phyloP scores from a whole-genome alignment of 352 stramenopile species.

The Phytophthora sp. region DNA sequence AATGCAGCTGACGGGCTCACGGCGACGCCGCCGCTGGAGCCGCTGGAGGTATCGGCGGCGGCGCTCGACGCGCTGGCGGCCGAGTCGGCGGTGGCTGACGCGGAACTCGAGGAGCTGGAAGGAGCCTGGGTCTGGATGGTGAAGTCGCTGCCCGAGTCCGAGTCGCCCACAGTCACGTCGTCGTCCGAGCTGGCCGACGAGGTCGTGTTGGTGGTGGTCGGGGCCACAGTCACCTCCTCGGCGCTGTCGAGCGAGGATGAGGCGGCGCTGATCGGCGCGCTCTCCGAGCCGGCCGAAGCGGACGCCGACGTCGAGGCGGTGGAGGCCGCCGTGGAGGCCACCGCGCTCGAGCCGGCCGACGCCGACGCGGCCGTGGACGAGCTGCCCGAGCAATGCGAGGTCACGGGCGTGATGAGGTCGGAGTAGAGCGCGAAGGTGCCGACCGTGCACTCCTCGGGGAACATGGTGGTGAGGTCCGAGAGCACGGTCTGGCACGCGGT shows the following conservation, averaged over 20 bases:
- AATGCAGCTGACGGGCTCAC: conserved; percentile 14
- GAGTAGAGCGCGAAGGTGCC: conserved; percentile 30
- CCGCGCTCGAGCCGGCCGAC: conserved; percentile 16
- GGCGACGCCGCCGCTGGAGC: conserved; percentile 1
- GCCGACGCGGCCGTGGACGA: conserved; percentile 14
- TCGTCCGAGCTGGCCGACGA: conserved; percentile 31
- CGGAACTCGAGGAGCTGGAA: conserved; percentile 12
- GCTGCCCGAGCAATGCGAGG: conserved; percentile 25
- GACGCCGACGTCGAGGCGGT: conserved; percentile 13
- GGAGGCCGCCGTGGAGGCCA: conserved; percentile 6
- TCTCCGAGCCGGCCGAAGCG: conserved; percentile 13
- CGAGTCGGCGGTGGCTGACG: conserved; percentile 24
- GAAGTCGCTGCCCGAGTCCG: conserved; percentile 33
- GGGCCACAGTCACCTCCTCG: conserved; percentile 26
- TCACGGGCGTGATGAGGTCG: conserved; percentile 41
- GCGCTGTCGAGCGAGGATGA: conserved; percentile 19
- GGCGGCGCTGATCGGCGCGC: neutral
- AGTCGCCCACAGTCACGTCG: conserved; percentile 33
- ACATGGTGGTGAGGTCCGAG: conserved; percentile 22
- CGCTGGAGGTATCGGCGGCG: conserved; percentile 20
- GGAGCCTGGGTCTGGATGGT: conserved; percentile 29
- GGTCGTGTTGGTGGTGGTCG: conserved; percentile 25
- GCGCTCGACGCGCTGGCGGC: conserved; percentile 26
- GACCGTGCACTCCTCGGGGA: conserved; percentile 43
- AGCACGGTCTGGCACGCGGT: conserved; percentile 39